A percentile compares a stretch with the other conserved stretches of the same genome.
Conservation (phyloP, 179 eudicot species). For the Spergularia azorica region DNA sequence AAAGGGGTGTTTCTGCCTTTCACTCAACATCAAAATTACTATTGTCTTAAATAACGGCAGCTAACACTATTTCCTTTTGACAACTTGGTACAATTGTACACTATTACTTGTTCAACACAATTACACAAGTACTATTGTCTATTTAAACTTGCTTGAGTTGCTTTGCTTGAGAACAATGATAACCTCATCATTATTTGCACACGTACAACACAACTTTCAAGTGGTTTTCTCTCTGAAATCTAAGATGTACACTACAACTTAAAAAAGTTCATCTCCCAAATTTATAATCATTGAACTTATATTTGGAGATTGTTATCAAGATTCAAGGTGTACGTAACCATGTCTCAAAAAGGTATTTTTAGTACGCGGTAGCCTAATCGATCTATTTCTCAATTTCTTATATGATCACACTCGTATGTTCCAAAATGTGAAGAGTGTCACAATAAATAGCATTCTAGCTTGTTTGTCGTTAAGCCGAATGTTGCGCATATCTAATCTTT, state of each 20-base stretch:
- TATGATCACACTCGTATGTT: background rate
- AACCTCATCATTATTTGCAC: conserved; percentile 1
- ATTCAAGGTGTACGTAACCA: background rate
- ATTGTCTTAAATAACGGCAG: conserved; percentile 7
- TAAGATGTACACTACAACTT: background rate
- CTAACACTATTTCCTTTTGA: conserved; percentile 9
- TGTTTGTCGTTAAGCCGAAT: no score
- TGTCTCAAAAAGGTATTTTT: conserved; percentile 13
- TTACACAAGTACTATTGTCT: conserved; percentile 13
- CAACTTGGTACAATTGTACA: conserved; percentile 12
- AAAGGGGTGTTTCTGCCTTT: conserved; percentile 31
- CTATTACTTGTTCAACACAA: background rate
- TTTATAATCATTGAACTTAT: background rate
- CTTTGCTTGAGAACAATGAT: background rate
- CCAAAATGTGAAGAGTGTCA: no score
- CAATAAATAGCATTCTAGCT: no score
- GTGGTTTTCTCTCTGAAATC: background rate
- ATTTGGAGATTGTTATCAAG: background rate
- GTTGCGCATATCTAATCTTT: no score
- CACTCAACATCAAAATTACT: conserved; percentile 32
- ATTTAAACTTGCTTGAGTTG: conserved; percentile 25
- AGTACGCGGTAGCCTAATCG: background rate
- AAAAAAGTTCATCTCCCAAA: background rate
- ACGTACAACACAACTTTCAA: background rate
- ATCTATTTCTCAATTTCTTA: background rate